Percentiles rank a stretch among this genome's conserved stretches.
Conservation (phyloP, 1,139 yeast genomes). For the Spencermartinsiella ligniputridi region DNA sequence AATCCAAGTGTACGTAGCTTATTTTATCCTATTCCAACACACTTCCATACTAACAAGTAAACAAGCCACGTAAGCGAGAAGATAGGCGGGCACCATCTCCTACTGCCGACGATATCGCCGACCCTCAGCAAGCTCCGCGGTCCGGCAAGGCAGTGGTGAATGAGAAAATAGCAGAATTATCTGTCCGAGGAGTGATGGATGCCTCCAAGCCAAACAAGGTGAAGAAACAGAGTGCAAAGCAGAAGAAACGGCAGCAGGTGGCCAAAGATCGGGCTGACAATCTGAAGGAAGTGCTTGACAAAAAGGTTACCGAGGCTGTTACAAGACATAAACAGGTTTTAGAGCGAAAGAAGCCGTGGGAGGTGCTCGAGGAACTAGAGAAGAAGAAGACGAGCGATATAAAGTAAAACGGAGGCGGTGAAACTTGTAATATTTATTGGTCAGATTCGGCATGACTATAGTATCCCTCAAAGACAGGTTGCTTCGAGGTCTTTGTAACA, state of each 20-base stretch:
- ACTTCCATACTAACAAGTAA: neutral
- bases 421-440: neutral
- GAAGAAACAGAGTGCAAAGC: conserved; percentile 19
- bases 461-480: no score
- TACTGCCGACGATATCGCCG: neutral
- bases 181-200: conserved; percentile 26
- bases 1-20: neutral
- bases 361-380: conserved; percentile 5
- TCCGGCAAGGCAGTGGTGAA: conserved; percentile 28
- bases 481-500: no score
- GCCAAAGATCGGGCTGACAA: conserved; percentile 28
- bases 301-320: conserved; percentile 27
- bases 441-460: neutral
- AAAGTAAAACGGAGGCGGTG: no score
- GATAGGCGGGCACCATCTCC: neutral
- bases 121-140: neutral
- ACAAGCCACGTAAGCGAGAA: neutral
- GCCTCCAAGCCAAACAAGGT: conserved; percentile 12
- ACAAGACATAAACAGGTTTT: conserved; percentile 24
- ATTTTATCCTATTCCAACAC: neutral
- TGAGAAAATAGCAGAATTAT: conserved; percentile 29
- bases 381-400: no score
- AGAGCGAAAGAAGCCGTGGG: conserved; percentile 21
- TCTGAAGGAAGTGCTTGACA: conserved; percentile 26
- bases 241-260: conserved; percentile 24